Evolutionary conservation across 495 filamentous ascomycete species (phyloP).

Genomic region (Penicillium manginii): DNA sequence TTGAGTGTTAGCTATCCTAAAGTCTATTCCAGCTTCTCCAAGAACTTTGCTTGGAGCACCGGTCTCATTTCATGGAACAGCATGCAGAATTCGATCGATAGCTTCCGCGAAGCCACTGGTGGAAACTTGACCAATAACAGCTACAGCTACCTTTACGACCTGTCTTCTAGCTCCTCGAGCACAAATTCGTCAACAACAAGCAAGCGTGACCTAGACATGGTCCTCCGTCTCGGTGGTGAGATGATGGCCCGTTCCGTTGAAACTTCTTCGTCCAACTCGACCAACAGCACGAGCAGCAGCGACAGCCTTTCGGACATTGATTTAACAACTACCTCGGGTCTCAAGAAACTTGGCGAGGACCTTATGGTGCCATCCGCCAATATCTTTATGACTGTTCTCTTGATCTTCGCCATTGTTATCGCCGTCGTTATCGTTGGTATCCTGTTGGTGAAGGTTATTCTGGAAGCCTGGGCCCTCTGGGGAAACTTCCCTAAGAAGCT

Average conservation of each 20-base stretch:
- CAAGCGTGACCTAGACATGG: constrained; percentile 56
- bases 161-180: constrained; percentile 40
- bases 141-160: constrained; percentile 72
- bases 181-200: constrained; percentile 7
- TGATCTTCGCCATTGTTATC: constrained; percentile 86
- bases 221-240: constrained; percentile 43
- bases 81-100: constrained; percentile 84
- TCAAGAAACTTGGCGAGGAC: constrained; percentile 76
- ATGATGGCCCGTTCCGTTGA: constrained; percentile 56
- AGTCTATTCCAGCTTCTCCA: constrained; percentile 83
- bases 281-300: constrained; percentile 29
- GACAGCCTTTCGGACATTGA: constrained; percentile 34
- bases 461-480: constrained; percentile 90
- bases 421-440: constrained; percentile 85
- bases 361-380: constrained; percentile 84
- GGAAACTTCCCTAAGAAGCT: constrained; percentile 83
- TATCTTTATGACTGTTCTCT: constrained; percentile 93
- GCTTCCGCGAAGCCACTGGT: constrained; percentile 77
- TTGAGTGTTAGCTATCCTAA: constrained; percentile 83
- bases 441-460: constrained; percentile 85
- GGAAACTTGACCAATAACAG: constrained; percentile 83
- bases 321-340: constrained; percentile 61
- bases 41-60: constrained; percentile 92
- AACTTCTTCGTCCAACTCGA: constrained; percentile 52
- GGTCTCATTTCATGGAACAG: constrained; percentile 80